phyloP scores from a whole-genome alignment of 2,329 filamentous ascomycete species.

The Aspergillus chevalieri region DNA sequence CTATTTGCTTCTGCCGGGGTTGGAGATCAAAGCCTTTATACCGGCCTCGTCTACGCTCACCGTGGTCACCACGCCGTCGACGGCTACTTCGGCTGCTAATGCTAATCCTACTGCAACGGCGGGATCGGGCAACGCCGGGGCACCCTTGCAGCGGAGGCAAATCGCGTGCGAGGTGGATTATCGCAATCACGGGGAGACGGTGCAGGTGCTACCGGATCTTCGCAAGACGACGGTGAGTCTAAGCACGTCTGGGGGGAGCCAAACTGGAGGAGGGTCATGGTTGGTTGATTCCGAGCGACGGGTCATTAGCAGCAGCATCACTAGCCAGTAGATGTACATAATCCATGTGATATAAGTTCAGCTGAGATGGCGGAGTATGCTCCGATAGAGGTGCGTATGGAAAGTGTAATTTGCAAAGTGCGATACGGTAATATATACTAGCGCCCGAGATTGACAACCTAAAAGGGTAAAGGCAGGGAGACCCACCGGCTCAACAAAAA shows the following conservation, averaged over 20 bases:
- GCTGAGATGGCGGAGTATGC: too few species aligned
- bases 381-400: too few species aligned
- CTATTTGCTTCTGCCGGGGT: slow-evolving; percentile 65
- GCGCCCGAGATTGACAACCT: background rate
- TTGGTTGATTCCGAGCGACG: slow-evolving; percentile 57
- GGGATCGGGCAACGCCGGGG: slow-evolving; percentile 7
- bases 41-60: slow-evolving; percentile 23
- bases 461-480: background rate
- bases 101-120: slow-evolving; percentile 12
- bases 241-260: slow-evolving; percentile 56
- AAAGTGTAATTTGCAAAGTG: background rate
- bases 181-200: slow-evolving; percentile 67
- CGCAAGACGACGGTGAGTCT: slow-evolving; percentile 66
- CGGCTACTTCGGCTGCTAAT: slow-evolving; percentile 18
- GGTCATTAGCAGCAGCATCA: background rate
- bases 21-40: slow-evolving; percentile 67
- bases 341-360: background rate
- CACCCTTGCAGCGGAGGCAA: slow-evolving; percentile 23
- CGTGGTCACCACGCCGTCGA: slow-evolving; percentile 15
- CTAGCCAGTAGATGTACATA: background rate
- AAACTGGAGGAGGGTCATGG: slow-evolving; percentile 52
- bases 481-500: background rate
- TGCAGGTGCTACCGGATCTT: slow-evolving; percentile 67
- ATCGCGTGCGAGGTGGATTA: slow-evolving; percentile 72
- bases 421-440: background rate